These are phyloP conservation scores for Aspergillus pseudotamarii DNA, from an alignment of 2,329 filamentous ascomycete genomes.

Conservation along the genomic window DNA sequence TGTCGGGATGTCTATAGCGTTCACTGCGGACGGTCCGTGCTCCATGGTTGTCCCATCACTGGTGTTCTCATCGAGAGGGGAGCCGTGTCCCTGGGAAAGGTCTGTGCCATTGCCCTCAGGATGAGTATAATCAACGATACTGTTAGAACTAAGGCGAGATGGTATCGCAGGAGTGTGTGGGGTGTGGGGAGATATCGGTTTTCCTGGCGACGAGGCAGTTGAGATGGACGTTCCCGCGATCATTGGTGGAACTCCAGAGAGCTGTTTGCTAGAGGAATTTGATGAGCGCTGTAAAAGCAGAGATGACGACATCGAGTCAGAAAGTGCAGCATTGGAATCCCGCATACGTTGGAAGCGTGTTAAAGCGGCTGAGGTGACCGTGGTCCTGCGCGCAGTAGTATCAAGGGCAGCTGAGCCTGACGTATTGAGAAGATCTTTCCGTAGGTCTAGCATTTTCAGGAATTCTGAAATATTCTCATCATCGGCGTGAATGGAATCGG, in stretches of 20 bases:
- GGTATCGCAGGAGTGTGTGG: slow-evolving; percentile 93
- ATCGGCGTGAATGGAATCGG: slow-evolving; percentile 72
- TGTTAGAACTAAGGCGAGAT: slow-evolving; percentile 89
- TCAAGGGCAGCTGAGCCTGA: slow-evolving; percentile 63
- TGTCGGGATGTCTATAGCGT: slow-evolving; percentile 53
- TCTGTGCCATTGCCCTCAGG: slow-evolving; percentile 37
- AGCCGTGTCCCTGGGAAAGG: slow-evolving; percentile 33
- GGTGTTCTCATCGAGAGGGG: slow-evolving; percentile 39
- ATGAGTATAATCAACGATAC: slow-evolving; percentile 70
- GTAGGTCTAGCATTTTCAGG: slow-evolving; percentile 81
- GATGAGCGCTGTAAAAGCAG: slow-evolving; percentile 81
- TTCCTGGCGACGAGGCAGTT: slow-evolving; percentile 84
- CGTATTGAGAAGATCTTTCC: slow-evolving; percentile 77
- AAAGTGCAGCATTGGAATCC: slow-evolving; percentile 84
- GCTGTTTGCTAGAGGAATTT: slow-evolving; percentile 74
- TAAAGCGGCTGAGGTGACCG: slow-evolving; percentile 77
- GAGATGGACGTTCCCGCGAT: slow-evolving; percentile 71
- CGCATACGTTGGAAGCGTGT: slow-evolving; percentile 86
- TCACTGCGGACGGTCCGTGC: slow-evolving; percentile 39
- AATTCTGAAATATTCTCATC: slow-evolving; percentile 95
- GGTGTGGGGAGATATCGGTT: slow-evolving; percentile 85
- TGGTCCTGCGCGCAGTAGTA: slow-evolving; percentile 72
- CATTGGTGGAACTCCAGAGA: slow-evolving; percentile 65
- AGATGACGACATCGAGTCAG: slow-evolving; percentile 91
- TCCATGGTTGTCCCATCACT: slow-evolving; percentile 37